Conservation (phyloP, 164 flowering plant species). For the Litsea cubeba region DNA sequence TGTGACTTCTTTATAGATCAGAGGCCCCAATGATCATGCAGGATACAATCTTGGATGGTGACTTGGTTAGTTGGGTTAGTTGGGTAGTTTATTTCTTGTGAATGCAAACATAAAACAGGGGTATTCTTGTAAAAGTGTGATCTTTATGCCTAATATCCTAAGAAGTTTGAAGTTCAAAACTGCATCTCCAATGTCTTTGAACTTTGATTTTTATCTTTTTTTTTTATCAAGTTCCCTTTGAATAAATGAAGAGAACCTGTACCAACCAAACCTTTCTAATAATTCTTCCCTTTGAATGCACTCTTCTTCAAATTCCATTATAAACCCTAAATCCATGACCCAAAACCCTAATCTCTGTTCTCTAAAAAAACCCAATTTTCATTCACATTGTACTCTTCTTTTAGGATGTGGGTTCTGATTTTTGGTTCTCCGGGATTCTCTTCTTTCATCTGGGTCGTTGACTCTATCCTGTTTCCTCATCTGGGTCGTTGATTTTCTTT, state of each 20-base stretch:
- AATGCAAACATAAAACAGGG: too few relatives aligned
- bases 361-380: not conserved
- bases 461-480: not conserved
- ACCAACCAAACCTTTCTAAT: not conserved
- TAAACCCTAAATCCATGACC: not conserved
- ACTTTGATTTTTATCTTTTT: not conserved
- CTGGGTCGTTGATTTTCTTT: not conserved
- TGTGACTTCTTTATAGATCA: too few relatives aligned
- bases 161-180: too few relatives aligned
- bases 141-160: too few relatives aligned
- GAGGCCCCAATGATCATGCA: too few relatives aligned
- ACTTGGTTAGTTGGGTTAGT: too few relatives aligned
- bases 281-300: constrained; percentile 3
- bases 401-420: not conserved
- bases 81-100: too few relatives aligned
- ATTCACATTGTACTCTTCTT: not conserved
- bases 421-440: not conserved
- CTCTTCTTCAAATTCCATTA: not conserved
- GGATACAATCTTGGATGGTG: too few relatives aligned
- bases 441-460: not conserved
- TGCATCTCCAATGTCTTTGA: not conserved
- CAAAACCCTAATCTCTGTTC: not conserved
- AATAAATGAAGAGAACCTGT: too few relatives aligned
- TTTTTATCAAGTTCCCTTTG: not conserved
- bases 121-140: too few relatives aligned